A percentile compares a stretch with the other conserved stretches of the same genome.
Evolutionary conservation across 208 protist species (phyloP).

Genomic region (Trypanosoma lewisi): DNA sequence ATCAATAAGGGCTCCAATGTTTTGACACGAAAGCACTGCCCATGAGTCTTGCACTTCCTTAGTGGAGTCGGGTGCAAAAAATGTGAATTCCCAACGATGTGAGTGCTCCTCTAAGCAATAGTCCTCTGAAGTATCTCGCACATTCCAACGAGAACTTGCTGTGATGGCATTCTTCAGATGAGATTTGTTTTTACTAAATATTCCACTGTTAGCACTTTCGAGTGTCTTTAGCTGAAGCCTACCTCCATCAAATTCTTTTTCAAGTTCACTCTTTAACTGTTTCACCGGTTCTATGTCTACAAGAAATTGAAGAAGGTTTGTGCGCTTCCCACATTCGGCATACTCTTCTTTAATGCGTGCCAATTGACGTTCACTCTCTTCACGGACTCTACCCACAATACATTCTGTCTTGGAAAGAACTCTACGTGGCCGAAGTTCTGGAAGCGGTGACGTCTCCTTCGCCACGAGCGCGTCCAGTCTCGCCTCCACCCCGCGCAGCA

Average conservation of each 20-base stretch:
- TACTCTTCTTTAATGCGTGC: conserved; percentile 30
- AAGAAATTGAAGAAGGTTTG: conserved; percentile 42
- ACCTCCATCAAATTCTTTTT: conserved; percentile 33
- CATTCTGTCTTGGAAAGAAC: conserved; percentile 58
- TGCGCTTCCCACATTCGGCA: conserved; percentile 28
- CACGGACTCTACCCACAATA: conserved; percentile 35
- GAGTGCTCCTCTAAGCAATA: conserved; percentile 69
- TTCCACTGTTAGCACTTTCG: background rate
- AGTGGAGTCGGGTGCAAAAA: conserved; percentile 29
- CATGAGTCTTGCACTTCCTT: conserved; percentile 48
- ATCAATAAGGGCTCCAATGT: conserved; percentile 65
- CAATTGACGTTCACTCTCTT: conserved; percentile 58
- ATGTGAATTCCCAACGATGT: conserved; percentile 73
- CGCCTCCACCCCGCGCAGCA: conserved; percentile 35
- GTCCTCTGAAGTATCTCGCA: conserved; percentile 48
- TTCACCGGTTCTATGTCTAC: conserved; percentile 58
- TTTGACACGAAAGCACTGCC: conserved; percentile 77
- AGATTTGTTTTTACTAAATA: background rate
- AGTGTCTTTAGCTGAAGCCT: conserved; percentile 10
- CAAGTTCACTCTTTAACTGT: conserved; percentile 22
- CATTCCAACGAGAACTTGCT: conserved; percentile 9
- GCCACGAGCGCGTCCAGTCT: conserved; percentile 31
- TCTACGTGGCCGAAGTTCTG: conserved; percentile 36
- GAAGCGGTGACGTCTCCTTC: background rate
- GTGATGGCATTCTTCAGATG: conserved; percentile 6